Evolutionary conservation across 1,139 yeast species (phyloP).

Genomic region (Pichia sp.): DNA sequence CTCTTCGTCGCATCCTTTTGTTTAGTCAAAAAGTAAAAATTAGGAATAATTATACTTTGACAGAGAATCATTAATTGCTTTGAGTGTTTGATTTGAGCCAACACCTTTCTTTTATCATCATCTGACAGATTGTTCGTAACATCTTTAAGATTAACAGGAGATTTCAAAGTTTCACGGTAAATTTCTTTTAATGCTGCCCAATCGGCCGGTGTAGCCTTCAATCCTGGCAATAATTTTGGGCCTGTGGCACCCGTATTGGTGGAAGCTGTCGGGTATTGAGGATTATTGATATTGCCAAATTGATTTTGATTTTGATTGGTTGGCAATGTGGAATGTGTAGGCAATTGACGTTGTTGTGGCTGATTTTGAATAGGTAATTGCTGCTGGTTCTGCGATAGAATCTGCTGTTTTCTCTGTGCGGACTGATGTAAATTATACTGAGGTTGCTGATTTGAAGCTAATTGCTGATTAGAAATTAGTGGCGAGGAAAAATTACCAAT

Average conservation of each 20-base stretch:
- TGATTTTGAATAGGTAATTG: conserved; percentile 2
- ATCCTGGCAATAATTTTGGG: conserved; percentile 25
- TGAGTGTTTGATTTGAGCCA: conserved; percentile 47
- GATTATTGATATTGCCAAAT: conserved; percentile 10
- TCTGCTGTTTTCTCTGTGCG: conserved; percentile 6
- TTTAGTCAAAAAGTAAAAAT: conserved; percentile 65
- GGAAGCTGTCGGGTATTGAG: conserved; percentile 10
- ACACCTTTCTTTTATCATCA: conserved; percentile 57
- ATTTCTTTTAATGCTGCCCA: conserved; percentile 50
- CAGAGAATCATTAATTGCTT: conserved; percentile 61
- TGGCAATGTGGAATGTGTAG: conserved; percentile 17
- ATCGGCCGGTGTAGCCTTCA: conserved; percentile 38
- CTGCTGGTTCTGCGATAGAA: conserved; percentile 3
- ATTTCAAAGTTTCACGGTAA: conserved; percentile 59
- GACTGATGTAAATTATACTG: conserved; percentile 3
- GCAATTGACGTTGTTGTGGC: conserved; percentile 3
- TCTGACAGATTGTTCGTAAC: conserved; percentile 51
- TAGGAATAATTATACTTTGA: conserved; percentile 62
- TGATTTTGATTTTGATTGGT: conserved; percentile 24
- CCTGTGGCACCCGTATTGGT: conserved; percentile 19
- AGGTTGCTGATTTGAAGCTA: conserved; percentile 1
- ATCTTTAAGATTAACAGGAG: conserved; percentile 60
- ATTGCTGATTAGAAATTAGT: conserved; percentile 7
- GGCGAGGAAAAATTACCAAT: conserved; percentile 5
- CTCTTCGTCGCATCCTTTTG: conserved; percentile 69